Base-by-base conservation (phyloP, 495 filamentous ascomycete genomes). In the Penicillium malachiteum region DNA sequence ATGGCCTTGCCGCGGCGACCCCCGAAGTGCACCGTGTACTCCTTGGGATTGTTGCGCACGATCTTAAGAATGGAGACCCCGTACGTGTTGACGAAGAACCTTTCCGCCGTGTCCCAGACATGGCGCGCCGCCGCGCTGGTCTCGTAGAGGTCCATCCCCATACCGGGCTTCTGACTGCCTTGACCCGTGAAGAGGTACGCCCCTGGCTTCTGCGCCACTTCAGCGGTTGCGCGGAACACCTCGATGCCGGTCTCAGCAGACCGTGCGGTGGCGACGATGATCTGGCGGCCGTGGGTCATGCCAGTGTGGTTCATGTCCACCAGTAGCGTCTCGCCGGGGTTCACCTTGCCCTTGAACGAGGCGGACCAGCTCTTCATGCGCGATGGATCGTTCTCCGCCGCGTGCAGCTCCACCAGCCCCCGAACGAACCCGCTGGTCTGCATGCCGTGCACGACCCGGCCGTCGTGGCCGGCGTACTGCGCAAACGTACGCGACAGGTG, bases 381-480 rank as follows among this genome's bases (percentile, higher is more conserved):
- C 47, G 94, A 92, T 58, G 96, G 84, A 68, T 97, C 93, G 77
- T 97, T 98, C 77, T 97, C 94, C n/a, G 94, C 95, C 26, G 94
- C 95, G 94, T 95, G 97, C 9, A 92, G 97, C 79, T 97, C 94
- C 7, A 98, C 93, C 13, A 97, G 76, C 70, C 91, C 91, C 47
- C 94, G 87, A 13, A 97, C 94, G 17, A 94, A 91, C 48, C 95
- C 94, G 74, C 92, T 97, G 5, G 91, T 90, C 80, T 97, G 97
- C 94, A 98, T 98, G 55, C 94, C 94, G 69, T 98, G 93, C 2
- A 94, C 97, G 70, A 98, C 97, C 30, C 94, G 97, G 33, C 93
- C 93, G 0, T 89, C 90, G 16, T 97, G 84, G 70, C 89, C 92
- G 67, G 93, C 94, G 66, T 97, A 98, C 71, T 82, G 89, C 12